Conservation (phyloP, 148 eudicot species). For the Chenopodium berlandieri region DNA sequence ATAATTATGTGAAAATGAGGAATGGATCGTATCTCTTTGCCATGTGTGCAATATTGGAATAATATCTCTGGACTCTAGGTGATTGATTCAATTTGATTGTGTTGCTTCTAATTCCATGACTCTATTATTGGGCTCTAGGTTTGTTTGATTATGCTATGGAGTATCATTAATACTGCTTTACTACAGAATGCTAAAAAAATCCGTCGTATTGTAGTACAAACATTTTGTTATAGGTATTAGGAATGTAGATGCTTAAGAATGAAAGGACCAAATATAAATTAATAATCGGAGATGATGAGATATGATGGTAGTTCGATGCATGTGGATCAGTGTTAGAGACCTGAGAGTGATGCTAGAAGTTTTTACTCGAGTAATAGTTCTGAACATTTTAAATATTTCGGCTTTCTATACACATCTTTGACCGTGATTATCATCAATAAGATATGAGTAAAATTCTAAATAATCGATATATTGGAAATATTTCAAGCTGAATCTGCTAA, state of each 20-base stretch:
- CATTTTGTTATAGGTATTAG: too few relatives aligned
- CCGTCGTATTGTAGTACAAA: too few relatives aligned
- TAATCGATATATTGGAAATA: too few relatives aligned
- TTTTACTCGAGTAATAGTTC: too few relatives aligned
- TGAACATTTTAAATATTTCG: too few relatives aligned
- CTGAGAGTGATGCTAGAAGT: too few relatives aligned
- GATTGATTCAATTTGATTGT: not conserved
- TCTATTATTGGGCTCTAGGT: not conserved
- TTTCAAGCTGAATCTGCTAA: too few relatives aligned
- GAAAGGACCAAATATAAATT: not conserved
- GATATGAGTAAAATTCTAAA: too few relatives aligned
- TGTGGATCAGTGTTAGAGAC: not conserved
- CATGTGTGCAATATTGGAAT: not conserved
- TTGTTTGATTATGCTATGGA: not conserved
- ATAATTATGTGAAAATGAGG: not conserved
- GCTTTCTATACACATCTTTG: too few relatives aligned
- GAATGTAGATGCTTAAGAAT: too few relatives aligned
- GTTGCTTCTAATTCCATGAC: not conserved
- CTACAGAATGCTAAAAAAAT: too few relatives aligned
- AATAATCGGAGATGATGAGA: not conserved
- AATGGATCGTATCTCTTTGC: not conserved
- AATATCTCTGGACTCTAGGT: not conserved
- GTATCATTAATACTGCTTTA: not conserved
- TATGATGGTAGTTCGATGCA: not conserved
- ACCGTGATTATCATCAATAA: too few relatives aligned